Conservation (phyloP, 2,329 filamentous ascomycete species). For the Colletotrichum gloeosporioides region DNA sequence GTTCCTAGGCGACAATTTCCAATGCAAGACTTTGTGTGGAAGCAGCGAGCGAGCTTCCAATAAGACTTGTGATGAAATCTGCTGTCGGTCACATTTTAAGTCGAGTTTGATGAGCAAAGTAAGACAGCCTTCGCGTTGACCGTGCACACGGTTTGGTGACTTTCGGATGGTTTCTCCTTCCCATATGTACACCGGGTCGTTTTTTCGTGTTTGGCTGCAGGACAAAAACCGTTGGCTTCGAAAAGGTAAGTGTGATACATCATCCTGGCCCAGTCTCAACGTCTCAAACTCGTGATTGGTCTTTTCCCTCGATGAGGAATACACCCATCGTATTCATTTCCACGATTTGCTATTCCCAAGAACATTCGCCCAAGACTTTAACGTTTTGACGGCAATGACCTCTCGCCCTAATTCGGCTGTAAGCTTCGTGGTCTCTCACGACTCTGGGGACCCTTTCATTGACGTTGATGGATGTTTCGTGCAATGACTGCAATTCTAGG, state of each 20-base stretch:
- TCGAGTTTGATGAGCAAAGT: background rate
- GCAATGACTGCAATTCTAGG: background rate
- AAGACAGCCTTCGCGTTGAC: background rate
- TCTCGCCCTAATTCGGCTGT: background rate
- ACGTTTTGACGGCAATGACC: background rate
- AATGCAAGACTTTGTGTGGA: background rate
- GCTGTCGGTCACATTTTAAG: background rate
- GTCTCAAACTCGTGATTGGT: background rate
- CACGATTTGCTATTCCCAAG: background rate
- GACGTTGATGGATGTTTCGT: background rate
- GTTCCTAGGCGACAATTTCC: background rate
- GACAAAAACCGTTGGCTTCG: background rate
- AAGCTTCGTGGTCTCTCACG: background rate
- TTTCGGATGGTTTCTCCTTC: background rate
- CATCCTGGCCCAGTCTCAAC: background rate
- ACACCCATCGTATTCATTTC: background rate
- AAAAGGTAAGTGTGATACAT: background rate
- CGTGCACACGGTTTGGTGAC: background rate
- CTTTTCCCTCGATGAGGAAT: background rate
- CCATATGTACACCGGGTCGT: background rate
- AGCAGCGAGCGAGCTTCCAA: background rate
- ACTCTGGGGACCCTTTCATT: background rate
- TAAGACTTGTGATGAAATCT: background rate
- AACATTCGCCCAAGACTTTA: background rate
- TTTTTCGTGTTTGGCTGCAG: background rate